Percentiles rank a stretch among this genome's conserved stretches.
phyloP scores from a whole-genome alignment of 2,329 filamentous ascomycete genomes.

The Periconia sp. region DNA sequence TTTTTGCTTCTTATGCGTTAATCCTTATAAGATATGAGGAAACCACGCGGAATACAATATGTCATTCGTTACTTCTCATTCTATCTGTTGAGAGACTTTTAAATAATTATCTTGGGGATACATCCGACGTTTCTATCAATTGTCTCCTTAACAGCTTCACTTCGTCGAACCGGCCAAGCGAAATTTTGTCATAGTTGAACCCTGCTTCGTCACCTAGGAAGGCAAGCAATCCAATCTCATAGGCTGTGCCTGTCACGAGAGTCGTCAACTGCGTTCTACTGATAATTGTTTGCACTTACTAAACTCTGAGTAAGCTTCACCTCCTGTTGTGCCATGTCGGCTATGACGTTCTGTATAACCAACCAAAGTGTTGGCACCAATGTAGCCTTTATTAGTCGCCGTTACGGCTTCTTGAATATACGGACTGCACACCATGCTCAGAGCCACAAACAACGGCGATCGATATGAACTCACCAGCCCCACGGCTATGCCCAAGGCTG shows the following conservation, averaged over 20 bases:
- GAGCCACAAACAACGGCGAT: constrained; percentile 54
- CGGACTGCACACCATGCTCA: constrained; percentile 34
- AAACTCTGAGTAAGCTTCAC: constrained; percentile 36
- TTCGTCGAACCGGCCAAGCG: too few species aligned
- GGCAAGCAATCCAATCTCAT: constrained; percentile 9
- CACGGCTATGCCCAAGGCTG: constrained; percentile 63
- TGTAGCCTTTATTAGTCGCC: constrained; percentile 17
- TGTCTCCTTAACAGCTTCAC: too few species aligned
- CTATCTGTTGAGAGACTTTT: too few species aligned
- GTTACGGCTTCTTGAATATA: constrained; percentile 12
- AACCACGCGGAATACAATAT: too few species aligned
- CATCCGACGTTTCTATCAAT: too few species aligned
- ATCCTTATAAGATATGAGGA: constrained; percentile 35
- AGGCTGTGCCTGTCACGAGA: constrained; percentile 16
- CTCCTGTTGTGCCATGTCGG: constrained; percentile 25
- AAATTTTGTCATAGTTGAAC: too few species aligned
- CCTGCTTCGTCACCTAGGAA: constrained; percentile 4
- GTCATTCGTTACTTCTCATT: too few species aligned
- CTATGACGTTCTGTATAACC: constrained; percentile 27
- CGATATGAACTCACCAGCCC: constrained; percentile 63
- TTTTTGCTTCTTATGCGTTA: constrained; percentile 28
- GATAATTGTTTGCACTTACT: constrained; percentile 21
- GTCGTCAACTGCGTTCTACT: constrained; percentile 14
- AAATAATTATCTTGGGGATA: too few species aligned
- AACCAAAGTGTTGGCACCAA: constrained; percentile 25